Percentiles rank a stretch among this genome's conserved stretches.
Evolutionary conservation across 768 basidiomycete genomes (phyloP).

Genomic region (Leccinum incarnatum): DNA sequence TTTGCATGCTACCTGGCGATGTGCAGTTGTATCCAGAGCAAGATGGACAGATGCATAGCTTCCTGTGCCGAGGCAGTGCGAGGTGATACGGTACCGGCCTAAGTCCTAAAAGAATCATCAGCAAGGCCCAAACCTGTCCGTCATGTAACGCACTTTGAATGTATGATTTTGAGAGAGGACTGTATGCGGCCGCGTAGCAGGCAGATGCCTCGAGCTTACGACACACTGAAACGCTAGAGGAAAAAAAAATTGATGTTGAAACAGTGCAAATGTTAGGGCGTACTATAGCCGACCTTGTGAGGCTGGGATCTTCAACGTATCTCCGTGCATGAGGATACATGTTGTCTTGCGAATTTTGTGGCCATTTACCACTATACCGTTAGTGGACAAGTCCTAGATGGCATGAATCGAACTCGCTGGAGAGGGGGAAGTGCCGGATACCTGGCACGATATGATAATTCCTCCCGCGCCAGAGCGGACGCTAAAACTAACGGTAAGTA

Average conservation of each 20-base stretch:
- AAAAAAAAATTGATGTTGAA: neutral
- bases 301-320: conserved; percentile 63
- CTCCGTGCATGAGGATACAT: conserved; percentile 76
- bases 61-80: conserved; percentile 76
- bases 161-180: conserved; percentile 53
- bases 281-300: conserved; percentile 48
- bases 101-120: conserved; percentile 42
- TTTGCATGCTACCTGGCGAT: conserved; percentile 81
- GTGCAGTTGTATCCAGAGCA: conserved; percentile 59
- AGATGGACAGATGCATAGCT: conserved; percentile 83
- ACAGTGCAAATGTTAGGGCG: neutral
- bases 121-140: neutral
- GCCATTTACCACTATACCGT: conserved; percentile 70
- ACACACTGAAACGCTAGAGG: conserved; percentile 62
- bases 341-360: conserved; percentile 64
- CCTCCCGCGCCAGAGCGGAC: conserved; percentile 70
- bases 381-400: conserved; percentile 69
- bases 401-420: neutral
- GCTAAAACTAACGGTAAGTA: conserved; percentile 36
- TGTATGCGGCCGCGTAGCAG: conserved; percentile 54
- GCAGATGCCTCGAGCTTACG: conserved; percentile 52
- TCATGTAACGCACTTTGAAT: conserved; percentile 45
- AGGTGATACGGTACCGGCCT: conserved; percentile 69
- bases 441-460: conserved; percentile 77
- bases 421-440: conserved; percentile 24